Evolutionary conservation across 108 stramenopile genomes (phyloP).

Genomic region (Nitzschia sp.): DNA sequence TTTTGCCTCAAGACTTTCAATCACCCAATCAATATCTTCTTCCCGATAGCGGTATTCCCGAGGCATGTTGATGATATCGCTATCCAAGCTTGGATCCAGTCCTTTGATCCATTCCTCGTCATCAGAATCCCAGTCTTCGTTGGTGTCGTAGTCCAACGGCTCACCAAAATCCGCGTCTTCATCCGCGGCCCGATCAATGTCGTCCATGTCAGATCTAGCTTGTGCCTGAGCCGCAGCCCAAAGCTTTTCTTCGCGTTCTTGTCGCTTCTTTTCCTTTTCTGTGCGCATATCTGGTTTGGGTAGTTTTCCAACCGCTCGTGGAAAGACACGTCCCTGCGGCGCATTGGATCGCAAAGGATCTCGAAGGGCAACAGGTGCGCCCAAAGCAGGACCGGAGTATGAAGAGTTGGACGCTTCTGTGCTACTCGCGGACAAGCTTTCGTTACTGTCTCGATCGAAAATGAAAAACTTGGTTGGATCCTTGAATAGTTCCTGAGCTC

Average conservation of each 20-base stretch:
- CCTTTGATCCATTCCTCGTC: slow-evolving; percentile 82
- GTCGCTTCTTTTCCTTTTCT: slow-evolving; percentile 81
- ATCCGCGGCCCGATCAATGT: slow-evolving; percentile 58
- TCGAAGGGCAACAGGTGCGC: slow-evolving; percentile 65
- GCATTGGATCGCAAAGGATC: slow-evolving; percentile 59
- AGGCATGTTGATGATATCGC: slow-evolving; percentile 44
- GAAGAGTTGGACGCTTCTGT: slow-evolving; percentile 15
- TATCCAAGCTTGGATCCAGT: slow-evolving; percentile 51
- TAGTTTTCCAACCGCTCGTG: slow-evolving; percentile 60
- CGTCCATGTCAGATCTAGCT: slow-evolving; percentile 44
- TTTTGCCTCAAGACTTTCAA: slow-evolving; percentile 61
- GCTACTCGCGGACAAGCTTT: slow-evolving; percentile 21
- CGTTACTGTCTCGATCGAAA: slow-evolving; percentile 49
- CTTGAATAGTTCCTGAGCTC: slow-evolving; percentile 62
- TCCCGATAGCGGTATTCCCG: slow-evolving; percentile 46
- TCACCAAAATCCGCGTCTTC: slow-evolving; percentile 47
- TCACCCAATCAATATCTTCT: slow-evolving; percentile 79
- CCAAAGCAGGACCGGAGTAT: slow-evolving; percentile 58
- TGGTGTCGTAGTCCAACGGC: slow-evolving; percentile 35
- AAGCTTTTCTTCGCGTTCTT: slow-evolving; percentile 76
- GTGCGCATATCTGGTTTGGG: slow-evolving; percentile 74
- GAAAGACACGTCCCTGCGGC: slow-evolving; percentile 61
- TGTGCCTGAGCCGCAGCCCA: slow-evolving; percentile 73
- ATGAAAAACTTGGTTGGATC: slow-evolving; percentile 83
- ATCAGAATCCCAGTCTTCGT: slow-evolving; percentile 44